Evolutionary conservation across 352 stramenopile genomes (phyloP).

Genomic region (Pythium coloratum): DNA sequence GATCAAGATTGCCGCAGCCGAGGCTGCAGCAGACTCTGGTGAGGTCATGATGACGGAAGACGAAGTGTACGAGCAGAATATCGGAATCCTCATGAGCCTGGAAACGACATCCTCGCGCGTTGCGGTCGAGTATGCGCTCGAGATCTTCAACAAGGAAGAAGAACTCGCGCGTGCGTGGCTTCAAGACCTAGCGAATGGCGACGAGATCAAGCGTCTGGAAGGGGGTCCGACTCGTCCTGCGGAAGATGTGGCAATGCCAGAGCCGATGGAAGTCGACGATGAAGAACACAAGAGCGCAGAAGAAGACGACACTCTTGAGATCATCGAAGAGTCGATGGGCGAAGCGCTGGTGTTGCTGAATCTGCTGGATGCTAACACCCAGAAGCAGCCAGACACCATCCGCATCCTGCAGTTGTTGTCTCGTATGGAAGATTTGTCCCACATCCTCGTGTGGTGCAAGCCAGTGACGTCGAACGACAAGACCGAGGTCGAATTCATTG

Average conservation of each 20-base stretch:
- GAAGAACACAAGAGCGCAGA: constrained; percentile 51
- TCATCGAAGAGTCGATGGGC: constrained; percentile 58
- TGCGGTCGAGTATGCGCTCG: constrained; percentile 61
- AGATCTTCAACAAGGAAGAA: constrained; percentile 63
- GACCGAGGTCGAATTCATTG: constrained; percentile 91
- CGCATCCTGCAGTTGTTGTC: constrained; percentile 90
- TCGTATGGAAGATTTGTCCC: constrained; percentile 95
- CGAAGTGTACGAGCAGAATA: constrained; percentile 63
- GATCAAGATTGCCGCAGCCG: constrained; percentile 57
- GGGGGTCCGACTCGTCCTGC: neutral
- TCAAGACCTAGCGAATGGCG: constrained; percentile 48
- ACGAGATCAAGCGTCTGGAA: constrained; percentile 70
- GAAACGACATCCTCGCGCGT: constrained; percentile 47
- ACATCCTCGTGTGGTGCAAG: constrained; percentile 96
- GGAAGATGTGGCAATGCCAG: neutral
- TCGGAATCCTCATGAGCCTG: constrained; percentile 75
- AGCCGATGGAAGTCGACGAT: constrained; percentile 48
- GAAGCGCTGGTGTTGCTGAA: constrained; percentile 94
- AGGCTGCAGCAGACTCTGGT: constrained; percentile 51
- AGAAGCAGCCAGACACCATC: constrained; percentile 37
- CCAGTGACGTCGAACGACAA: constrained; percentile 28
- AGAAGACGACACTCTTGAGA: constrained; percentile 44
- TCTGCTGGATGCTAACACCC: constrained; percentile 77
- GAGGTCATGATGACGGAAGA: constrained; percentile 59
- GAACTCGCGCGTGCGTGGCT: constrained; percentile 71